Conservation (phyloP, 1,139 yeast genomes). For the Yamadazyma taylorii region DNA sequence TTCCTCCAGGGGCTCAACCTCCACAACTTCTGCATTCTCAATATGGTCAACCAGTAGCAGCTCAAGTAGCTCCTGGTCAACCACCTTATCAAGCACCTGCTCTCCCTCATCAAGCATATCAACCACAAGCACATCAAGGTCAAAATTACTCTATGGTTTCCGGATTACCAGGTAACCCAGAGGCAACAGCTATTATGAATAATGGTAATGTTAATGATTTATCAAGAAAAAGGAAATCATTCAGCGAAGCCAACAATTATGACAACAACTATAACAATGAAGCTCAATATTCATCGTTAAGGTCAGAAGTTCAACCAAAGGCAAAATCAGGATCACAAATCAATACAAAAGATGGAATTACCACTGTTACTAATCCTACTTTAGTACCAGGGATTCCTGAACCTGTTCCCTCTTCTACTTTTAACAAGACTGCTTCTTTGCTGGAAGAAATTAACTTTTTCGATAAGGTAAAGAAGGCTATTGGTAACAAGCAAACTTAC, state of each 20-base stretch:
- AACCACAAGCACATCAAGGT: constrained; percentile 1
- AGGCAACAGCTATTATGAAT: constrained; percentile 15
- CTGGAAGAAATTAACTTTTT: constrained; percentile 87
- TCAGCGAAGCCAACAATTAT: constrained; percentile 28
- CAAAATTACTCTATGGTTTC: constrained; percentile 6
- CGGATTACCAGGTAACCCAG: constrained; percentile 14
- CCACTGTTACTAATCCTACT: constrained; percentile 52
- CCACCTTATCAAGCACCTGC: background rate
- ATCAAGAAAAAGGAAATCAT: constrained; percentile 28
- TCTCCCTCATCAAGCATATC: background rate
- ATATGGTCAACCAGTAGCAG: constrained; percentile 15
- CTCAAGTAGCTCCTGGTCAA: constrained; percentile 6
- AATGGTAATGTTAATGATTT: constrained; percentile 14
- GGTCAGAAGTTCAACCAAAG: constrained; percentile 36
- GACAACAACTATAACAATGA: constrained; percentile 40
- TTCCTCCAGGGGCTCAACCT: constrained; percentile 4
- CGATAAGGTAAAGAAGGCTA: constrained; percentile 86
- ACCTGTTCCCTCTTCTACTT: constrained; percentile 69
- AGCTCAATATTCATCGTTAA: constrained; percentile 55
- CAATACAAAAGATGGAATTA: constrained; percentile 21
- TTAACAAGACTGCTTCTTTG: constrained; percentile 54
- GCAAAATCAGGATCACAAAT: constrained; percentile 22
- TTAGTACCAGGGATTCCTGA: constrained; percentile 85
- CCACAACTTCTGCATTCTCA: constrained; percentile 15
- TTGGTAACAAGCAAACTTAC: constrained; percentile 87